Evolutionary conservation across 1,284 basidiomycete species (phyloP).

Genomic region (Rhodotorula sp.): DNA sequence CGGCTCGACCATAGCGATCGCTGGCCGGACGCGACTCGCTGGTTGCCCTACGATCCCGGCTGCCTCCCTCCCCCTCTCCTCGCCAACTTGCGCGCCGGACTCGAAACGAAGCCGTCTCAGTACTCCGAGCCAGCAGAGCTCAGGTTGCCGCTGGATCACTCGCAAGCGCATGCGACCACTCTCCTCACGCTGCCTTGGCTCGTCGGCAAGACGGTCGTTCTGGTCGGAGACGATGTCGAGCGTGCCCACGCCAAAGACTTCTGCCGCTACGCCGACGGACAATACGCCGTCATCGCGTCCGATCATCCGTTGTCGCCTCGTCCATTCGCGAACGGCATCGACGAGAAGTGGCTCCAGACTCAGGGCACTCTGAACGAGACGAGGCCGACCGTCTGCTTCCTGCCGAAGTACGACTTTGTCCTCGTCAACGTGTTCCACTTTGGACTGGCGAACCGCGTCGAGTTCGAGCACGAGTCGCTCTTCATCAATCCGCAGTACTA

Average conservation of each 20-base stretch:
- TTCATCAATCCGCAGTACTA: constrained; percentile 31
- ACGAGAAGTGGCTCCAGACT: constrained; percentile 26
- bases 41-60: constrained; percentile 31
- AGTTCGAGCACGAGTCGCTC: constrained; percentile 36
- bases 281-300: constrained; percentile 25
- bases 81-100: constrained; percentile 18
- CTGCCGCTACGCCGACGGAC: constrained; percentile 35
- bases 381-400: constrained; percentile 34
- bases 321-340: constrained; percentile 38
- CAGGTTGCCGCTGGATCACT: constrained; percentile 3
- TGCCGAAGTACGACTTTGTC: constrained; percentile 35
- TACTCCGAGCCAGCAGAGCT: neutral
- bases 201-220: constrained; percentile 34
- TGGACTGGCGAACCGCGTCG: constrained; percentile 37
- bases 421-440: constrained; percentile 37
- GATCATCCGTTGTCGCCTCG: constrained; percentile 38
- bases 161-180: too few species aligned
- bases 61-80: constrained; percentile 29
- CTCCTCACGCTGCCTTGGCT: constrained; percentile 30
- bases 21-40: constrained; percentile 29
- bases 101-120: neutral
- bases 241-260: constrained; percentile 36
- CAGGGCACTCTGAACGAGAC: constrained; percentile 13
- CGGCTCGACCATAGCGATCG: constrained; percentile 10
- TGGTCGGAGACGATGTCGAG: constrained; percentile 40